Evolutionary conservation across 176 grass and related monocot genomes (phyloP).

Genomic region (Oryza officinalis): DNA sequence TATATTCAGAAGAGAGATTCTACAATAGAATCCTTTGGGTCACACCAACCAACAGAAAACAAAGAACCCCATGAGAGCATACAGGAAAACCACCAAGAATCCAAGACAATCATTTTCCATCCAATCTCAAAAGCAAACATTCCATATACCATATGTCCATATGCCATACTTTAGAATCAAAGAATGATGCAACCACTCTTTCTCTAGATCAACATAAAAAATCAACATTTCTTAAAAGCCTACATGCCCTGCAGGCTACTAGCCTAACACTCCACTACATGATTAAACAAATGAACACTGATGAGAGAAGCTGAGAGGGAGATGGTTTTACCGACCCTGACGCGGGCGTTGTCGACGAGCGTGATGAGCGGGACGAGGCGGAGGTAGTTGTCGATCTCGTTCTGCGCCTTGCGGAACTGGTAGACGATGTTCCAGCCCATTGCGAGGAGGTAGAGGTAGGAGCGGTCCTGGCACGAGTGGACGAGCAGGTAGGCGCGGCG

Average conservation of each 20-base stretch:
- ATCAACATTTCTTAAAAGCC: slow-evolving; percentile 31
- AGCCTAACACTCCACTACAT: background rate
- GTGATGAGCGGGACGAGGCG: slow-evolving; percentile 87
- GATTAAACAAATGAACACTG: slow-evolving; percentile 6
- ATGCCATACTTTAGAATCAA: background rate
- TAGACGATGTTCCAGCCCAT: slow-evolving; percentile 96
- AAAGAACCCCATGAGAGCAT: slow-evolving; percentile 23
- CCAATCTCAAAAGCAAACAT: slow-evolving; percentile 40
- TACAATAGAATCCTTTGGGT: slow-evolving; percentile 23
- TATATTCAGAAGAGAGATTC: background rate
- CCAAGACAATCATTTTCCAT: background rate
- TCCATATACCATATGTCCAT: background rate
- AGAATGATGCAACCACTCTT: slow-evolving; percentile 12
- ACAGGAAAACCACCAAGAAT: slow-evolving; percentile 29
- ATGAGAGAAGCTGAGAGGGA: background rate
- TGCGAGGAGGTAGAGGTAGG: slow-evolving; percentile 83
- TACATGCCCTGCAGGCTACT: slow-evolving; percentile 2
- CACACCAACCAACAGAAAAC: slow-evolving; percentile 32
- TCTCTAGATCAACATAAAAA: slow-evolving; percentile 31
- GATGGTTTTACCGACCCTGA: slow-evolving; percentile 54
- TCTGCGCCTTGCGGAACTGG: slow-evolving; percentile 83
- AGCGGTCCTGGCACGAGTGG: slow-evolving; percentile 71
- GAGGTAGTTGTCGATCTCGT: slow-evolving; percentile 91
- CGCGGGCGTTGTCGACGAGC: slow-evolving; percentile 78
- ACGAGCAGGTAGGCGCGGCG: slow-evolving; percentile 61